Base-by-base conservation (phyloP, 2,329 filamentous ascomycete genomes). In the Calonectria crousiana region DNA sequence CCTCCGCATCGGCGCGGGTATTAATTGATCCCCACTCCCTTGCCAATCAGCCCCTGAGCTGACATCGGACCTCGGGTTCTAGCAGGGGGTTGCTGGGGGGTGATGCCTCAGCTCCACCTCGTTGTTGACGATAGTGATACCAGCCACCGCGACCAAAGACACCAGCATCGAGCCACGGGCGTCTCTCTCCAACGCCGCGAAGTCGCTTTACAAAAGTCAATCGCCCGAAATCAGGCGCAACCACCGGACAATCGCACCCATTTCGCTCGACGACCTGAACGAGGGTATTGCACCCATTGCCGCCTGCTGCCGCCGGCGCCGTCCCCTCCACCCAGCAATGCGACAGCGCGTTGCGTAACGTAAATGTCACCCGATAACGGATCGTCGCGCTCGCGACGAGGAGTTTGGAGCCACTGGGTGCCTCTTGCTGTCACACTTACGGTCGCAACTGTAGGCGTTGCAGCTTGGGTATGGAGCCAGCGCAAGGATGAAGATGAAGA, bases 391-490 rank as follows among this genome's bases (percentile, higher is more conserved):
- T 89, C 89, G 87, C 89, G 91, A 86, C 88, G 90, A 84, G 88
- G 90, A 83, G 90, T 92, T 78, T 91, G 95, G 86, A 91, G 93
- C 82, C 96, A 97, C 86, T 98, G 96, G 95, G 91, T 98, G 74
- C 96, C 96, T 76, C 90, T 98, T 71, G 93, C 93, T 77, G 86
- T 98, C 77, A 98, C 96, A 65, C 92, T 98, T 73, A 96, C 95
- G 60, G 92, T 97, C 79, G 96, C 96, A 74, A 95, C 96, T 28
- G 93, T 94, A 70, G 95, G 96, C 41, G 87, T 98, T 62, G 96
- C 93, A 67, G 95, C 95, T 72, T 98, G 96, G 96, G 92, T 96
- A 74, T 98, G 95, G 95, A 97, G 94, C 84, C 95, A 98, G 86
- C 93, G 95, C 81, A 92, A 90, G 81, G 93, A 94, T 78, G 91